These are phyloP conservation scores for Jackrogersella multiformis DNA, from an alignment of 495 filamentous ascomycete species.

Conservation along the genomic window DNA sequence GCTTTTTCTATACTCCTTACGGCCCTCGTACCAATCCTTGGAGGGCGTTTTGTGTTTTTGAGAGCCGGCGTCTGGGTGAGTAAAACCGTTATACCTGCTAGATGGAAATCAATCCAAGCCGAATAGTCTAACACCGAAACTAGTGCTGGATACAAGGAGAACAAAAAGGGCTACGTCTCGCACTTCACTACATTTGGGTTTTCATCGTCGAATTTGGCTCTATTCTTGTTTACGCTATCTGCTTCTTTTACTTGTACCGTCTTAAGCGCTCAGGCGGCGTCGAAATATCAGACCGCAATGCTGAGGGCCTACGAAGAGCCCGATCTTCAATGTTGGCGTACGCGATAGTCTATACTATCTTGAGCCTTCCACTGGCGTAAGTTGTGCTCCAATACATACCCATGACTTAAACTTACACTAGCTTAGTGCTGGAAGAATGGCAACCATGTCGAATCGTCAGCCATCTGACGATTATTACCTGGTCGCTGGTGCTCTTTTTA, in stretches of 20 bases:
- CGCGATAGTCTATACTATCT: constrained; percentile 32
- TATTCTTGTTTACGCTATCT: constrained; percentile 63
- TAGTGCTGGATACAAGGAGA: constrained; percentile 66
- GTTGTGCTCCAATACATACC: not conserved
- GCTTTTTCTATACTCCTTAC: constrained; percentile 59
- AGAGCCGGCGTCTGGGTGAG: constrained; percentile 64
- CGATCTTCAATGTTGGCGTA: constrained; percentile 41
- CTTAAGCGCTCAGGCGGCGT: constrained; percentile 45
- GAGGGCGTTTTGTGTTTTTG: constrained; percentile 60
- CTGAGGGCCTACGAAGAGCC: constrained; percentile 18
- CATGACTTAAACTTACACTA: constrained; percentile 39
- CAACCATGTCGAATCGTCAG: constrained; percentile 58
- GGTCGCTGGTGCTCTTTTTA: constrained; percentile 69
- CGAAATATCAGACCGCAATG: constrained; percentile 11
- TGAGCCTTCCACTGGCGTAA: constrained; percentile 42
- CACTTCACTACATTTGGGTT: constrained; percentile 73
- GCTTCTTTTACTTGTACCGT: constrained; percentile 64
- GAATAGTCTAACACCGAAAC: constrained; percentile 6
- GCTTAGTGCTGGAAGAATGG: constrained; percentile 70
- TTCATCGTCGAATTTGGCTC: constrained; percentile 72
- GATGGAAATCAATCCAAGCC: not conserved
- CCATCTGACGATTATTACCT: constrained; percentile 64
- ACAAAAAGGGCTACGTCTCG: constrained; percentile 54
- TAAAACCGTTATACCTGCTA: not conserved
- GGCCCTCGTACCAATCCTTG: constrained; percentile 57